phyloP scores from a whole-genome alignment of 2,329 filamentous ascomycete species.

The Fonsecaea multimorphosa region DNA sequence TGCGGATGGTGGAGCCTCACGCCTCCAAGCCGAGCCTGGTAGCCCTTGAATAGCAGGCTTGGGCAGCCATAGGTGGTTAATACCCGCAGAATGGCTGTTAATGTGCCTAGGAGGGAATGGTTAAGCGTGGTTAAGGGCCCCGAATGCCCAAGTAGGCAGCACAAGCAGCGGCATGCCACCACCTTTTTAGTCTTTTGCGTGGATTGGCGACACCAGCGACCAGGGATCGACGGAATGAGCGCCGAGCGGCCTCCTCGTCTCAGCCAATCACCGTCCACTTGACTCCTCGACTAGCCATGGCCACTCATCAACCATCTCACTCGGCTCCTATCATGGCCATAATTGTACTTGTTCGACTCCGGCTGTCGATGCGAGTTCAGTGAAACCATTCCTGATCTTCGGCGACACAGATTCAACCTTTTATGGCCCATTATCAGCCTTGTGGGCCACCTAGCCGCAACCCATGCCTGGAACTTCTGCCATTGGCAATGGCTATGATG shows the following conservation, averaged over 20 bases:
- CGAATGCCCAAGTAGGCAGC: neutral
- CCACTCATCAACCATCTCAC: slow-evolving; percentile 23
- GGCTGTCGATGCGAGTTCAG: slow-evolving; percentile 13
- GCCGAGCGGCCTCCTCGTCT: slow-evolving; percentile 14
- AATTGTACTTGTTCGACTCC: slow-evolving; percentile 35
- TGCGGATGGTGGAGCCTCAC: slow-evolving; percentile 30
- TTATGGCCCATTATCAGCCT: slow-evolving; percentile 21
- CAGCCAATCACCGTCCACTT: slow-evolving; percentile 27
- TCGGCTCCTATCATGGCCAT: slow-evolving; percentile 14
- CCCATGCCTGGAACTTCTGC: neutral
- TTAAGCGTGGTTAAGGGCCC: neutral
- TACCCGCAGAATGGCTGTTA: neutral
- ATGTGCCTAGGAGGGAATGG: slow-evolving; percentile 1
- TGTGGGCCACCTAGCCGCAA: neutral
- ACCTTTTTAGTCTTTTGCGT: neutral
- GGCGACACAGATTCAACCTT: neutral
- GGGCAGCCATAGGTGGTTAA: neutral
- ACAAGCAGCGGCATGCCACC: slow-evolving; percentile 3
- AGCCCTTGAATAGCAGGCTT: neutral
- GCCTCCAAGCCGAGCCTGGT: slow-evolving; percentile 18
- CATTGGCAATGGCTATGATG: neutral
- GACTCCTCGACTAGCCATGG: slow-evolving; percentile 28
- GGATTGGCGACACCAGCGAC: slow-evolving; percentile 4
- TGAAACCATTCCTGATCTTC: slow-evolving; percentile 2
- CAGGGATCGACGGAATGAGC: slow-evolving; percentile 14